Base-by-base conservation (phyloP, 352 stramenopile species). In the Halophytophthora polymorphica region DNA sequence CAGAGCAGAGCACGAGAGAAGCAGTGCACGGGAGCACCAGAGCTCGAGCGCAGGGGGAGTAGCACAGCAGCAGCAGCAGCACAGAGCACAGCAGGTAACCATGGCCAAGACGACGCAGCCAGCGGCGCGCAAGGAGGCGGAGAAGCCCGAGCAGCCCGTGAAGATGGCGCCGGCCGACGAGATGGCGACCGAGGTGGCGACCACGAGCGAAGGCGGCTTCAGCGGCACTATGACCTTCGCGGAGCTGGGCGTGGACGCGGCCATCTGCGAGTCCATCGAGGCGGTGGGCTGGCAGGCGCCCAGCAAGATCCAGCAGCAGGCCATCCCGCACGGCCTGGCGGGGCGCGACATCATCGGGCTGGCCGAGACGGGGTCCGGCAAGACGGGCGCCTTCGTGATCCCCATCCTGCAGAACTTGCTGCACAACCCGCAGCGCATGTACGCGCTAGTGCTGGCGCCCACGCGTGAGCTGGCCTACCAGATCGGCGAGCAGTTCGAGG, bases 311-410 rank as follows among this genome's bases (percentile, higher is more conserved):
- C 97, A 99, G 81, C 72, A 86, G 52, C 61, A 97, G 49, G 79
- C 94, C 14, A 95, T 99, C 54, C 94, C 95, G 46, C 70, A 90
- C 14, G 96, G 92, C 0, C 67, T 99, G 11, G 71, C 83, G 15
- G 96, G 96, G 34, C 77, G 93, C 40, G 97, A 99, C 67, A 88
- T 99, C 54, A 99, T 99, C 56, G 97, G 96, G 13, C 68, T 98
- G 68, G 80, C 97, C 56, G 75, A 99, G 89, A 98, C 98, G 40
- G 79, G 95, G 12, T 96, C 82, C 0, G 95, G 95, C 22, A 98
- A 98, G 66, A 98, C 96, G 0, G 95, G 88, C 22, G 95, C 93
- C 28, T 98, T 98, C 50, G 80, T 96, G 36, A 84, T 98, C 46
- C 93, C 94, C 12, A 95, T 98, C 45, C 70, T 98, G 36, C 89